These are phyloP conservation scores for Apiotrichum sp. DNA, from an alignment of 1,284 basidiomycete species.

Conservation along the genomic window DNA sequence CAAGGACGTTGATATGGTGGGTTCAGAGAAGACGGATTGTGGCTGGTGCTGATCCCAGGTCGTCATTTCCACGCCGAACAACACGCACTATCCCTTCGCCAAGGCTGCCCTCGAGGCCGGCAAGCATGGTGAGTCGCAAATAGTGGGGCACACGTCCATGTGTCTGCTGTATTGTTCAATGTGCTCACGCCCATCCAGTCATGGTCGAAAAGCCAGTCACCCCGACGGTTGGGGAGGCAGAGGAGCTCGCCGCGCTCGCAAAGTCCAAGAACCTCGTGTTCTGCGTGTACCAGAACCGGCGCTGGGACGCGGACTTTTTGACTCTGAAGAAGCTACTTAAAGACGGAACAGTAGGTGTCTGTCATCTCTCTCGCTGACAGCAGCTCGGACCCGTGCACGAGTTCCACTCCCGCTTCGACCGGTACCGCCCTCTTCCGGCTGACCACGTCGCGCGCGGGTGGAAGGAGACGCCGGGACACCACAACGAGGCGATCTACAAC, in stretches of 20 bases:
- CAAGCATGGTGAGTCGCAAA: slow-evolving; percentile 59
- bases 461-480: slow-evolving; percentile 48
- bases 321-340: slow-evolving; percentile 62
- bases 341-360: slow-evolving; percentile 53
- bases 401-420: slow-evolving; percentile 57
- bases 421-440: slow-evolving; percentile 58
- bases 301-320: slow-evolving; percentile 58
- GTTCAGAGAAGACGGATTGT: background rate
- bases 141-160: background rate
- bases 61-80: slow-evolving; percentile 69
- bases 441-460: slow-evolving; percentile 52
- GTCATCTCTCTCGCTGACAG: background rate
- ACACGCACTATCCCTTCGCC: slow-evolving; percentile 63
- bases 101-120: slow-evolving; percentile 58
- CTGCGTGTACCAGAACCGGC: slow-evolving; percentile 65
- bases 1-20: slow-evolving; percentile 45
- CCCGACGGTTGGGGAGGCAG: slow-evolving; percentile 59
- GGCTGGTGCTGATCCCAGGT: slow-evolving; percentile 22
- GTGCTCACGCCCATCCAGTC: slow-evolving; percentile 24
- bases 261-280: slow-evolving; percentile 61
- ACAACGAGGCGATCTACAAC: slow-evolving; percentile 48
- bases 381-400: slow-evolving; percentile 36
- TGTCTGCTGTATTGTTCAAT: too few species aligned
- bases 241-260: slow-evolving; percentile 62
- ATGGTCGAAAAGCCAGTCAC: slow-evolving; percentile 81